phyloP scores from a whole-genome alignment of 2,329 filamentous ascomycete species.

The Nothopassalora personata region DNA sequence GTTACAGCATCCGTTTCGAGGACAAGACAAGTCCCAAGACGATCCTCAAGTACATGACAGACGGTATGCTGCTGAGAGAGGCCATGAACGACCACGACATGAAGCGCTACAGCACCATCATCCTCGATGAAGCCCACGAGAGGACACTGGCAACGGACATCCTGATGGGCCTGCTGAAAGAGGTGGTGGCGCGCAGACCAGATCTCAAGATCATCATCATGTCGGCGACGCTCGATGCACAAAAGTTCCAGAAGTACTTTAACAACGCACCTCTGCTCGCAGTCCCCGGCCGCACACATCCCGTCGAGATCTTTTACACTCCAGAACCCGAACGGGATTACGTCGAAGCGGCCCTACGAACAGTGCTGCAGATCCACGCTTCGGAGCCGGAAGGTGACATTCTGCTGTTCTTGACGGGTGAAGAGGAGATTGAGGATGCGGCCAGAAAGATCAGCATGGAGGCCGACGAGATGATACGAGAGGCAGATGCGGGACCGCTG shows the following conservation, averaged over 20 bases:
- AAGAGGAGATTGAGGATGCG: slow-evolving; percentile 97
- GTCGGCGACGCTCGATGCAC: slow-evolving; percentile 93
- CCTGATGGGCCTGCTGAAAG: slow-evolving; percentile 91
- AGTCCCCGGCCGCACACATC: slow-evolving; percentile 89
- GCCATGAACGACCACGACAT: slow-evolving; percentile 94
- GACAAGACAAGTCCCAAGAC: slow-evolving; percentile 86
- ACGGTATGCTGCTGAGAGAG: slow-evolving; percentile 95
- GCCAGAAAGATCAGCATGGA: slow-evolving; percentile 87
- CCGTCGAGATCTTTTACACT: slow-evolving; percentile 98
- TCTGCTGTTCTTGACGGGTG: slow-evolving; percentile 88
- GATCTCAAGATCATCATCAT: slow-evolving; percentile 99
- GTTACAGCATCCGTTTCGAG: slow-evolving; percentile 98
- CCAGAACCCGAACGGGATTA: slow-evolving; percentile 95
- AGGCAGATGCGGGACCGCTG: slow-evolving; percentile 85
- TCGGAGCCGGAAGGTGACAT: slow-evolving; percentile 90
- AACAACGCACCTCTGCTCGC: slow-evolving; percentile 87
- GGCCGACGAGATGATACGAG: slow-evolving; percentile 82
- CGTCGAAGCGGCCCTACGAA: slow-evolving; percentile 88
- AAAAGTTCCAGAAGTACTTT: slow-evolving; percentile 98
- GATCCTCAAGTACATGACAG: slow-evolving; percentile 98
- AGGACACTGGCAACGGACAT: slow-evolving; percentile 96
- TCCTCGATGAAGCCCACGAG: slow-evolving; percentile 97
- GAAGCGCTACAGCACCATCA: slow-evolving; percentile 91
- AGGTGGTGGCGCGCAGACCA: slow-evolving; percentile 71
- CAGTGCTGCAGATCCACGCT: slow-evolving; percentile 93